Evolutionary conservation across 805 yeast genomes (phyloP), one percentile per base, ranked within the genome.

Genomic region (Ogataea nakhonphanomensis): DNA sequence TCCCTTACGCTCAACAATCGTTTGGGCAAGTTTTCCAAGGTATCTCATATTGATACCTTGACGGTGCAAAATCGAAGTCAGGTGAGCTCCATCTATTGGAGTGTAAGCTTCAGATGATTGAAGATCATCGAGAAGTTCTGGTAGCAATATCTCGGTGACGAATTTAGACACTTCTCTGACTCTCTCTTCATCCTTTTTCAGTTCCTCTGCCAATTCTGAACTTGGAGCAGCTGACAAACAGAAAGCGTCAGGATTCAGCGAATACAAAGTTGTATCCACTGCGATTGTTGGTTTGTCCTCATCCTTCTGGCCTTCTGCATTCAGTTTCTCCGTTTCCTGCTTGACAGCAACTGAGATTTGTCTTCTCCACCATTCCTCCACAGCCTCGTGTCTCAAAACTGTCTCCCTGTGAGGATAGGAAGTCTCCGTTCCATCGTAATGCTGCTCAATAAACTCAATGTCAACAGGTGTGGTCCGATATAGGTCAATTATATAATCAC

Each of bases 41-140:
- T 91, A 91, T 67, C 98, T 83, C 64, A 90, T 59, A 61, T 88
- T 90, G 60, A 91, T 80, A 70, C 99, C 99, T 40, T 71, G 69
- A 47, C 75, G 76, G 62, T 93, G 99, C 64, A 91, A 63, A 38
- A 72, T 59, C 30, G 71, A 67, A 13, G 85, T 66, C 52, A 93
- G 73, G 54, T 89, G 93, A 3, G 64, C 57, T 49, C 98, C 96
- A 58, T 89, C 95, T 41, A 84, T 68, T 31, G 98, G 96, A 27
- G 81, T 75, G 35, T 73, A 65, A 8, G 62, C 48, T 14, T 67
- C 62, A 29, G 77, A 76, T 7, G 68, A 65, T 12, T 73, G 66
- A 21, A 85, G 61, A 17, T 78, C 84, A 10, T 61, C 60, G 50
- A 88, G 65, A 46, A 80, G 78, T 39, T 71, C 77, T 6, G 86